Evolutionary conservation across 352 stramenopile genomes (phyloP), one percentile per base, ranked within the genome.

Genomic region (Pythium scleroteichum): DNA sequence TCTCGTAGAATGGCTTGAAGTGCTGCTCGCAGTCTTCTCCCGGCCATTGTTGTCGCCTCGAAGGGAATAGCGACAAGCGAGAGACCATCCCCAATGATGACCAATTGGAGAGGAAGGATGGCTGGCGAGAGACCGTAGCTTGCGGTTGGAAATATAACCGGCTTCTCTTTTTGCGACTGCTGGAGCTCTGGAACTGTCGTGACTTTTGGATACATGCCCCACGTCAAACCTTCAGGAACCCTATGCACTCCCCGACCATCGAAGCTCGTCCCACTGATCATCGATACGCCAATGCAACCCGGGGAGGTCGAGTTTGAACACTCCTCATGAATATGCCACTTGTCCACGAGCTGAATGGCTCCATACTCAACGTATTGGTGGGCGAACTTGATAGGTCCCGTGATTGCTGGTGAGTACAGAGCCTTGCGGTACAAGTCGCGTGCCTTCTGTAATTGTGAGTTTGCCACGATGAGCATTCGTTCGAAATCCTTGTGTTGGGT

Each of bases 41-140:
- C 87, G 23, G 85, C 81, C 87, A 96, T 96, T 0, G 87, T 95
- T 17, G 87, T 94, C 46, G 75, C 73, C 56, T 96, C 87, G 59
- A 96, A 96, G 24, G 87, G 87, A 40, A 92, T 71, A 6, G 82
- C 85, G 0, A 80, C 84, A 40, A 96, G 62, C 24, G 80, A 71
- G 3, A 96, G 66, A 3, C 63, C 69, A 13, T 79, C 72, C 3
- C 65, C 84, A 22, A 96, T 72, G 8, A 71, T 45, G 44, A 94
- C 79, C 1, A 95, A 41, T 61, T 96, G 87, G 39, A 96, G 55
- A 3, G 85, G 85, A 4, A 96, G 60, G 9, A 92, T 59, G 22
- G 71, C 75, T 1, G 87, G 87, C 6, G 84, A 94, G 26, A 94
- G 66, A 8, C 81, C 81, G 40, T 88, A 90, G 8, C 82, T 78